Evolutionary conservation across 2,329 filamentous ascomycete genomes (phyloP), one percentile per base, ranked within the genome.

Genomic region (Claviceps purpurea): DNA sequence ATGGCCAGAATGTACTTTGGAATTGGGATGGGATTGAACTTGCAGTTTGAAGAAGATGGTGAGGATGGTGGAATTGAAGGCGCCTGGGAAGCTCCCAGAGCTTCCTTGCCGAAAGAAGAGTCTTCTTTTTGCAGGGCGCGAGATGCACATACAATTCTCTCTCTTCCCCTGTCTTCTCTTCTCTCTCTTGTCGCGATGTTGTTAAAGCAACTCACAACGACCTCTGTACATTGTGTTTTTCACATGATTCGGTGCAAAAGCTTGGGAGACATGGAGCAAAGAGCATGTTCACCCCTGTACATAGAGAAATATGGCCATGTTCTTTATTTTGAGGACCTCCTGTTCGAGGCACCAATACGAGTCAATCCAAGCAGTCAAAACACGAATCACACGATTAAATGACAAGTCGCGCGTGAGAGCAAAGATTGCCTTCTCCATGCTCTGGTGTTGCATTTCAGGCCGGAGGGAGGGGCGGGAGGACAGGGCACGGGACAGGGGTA

Each of bases 221-320:
- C 54, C 20, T 59, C 59, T 63, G 62, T 61, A 62, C 61, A 64
- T 63, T 61, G 60, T 56, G 63, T 62, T 61, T n/a, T 38, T 47
- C 30, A 34, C 30, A 34, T 2, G 10, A 34, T n/a, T 46, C 34
- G 16, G 52, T 57, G 22, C 41, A 42, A 45, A 26, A 22, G n/a
- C 26, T 30, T 34, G 38, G 43, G 43, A 26, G 50, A 51, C 37
- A 47, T 51, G 43, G 44, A 40, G 50, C 44, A 43, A 39, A 38
- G 30, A 51, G 34, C 22, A 34, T 22, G 20, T 37, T 39, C 10
- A 30, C 7, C 40, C 42, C 10, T 47, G 43, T 47, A 42, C 44
- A 47, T 47, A 39, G 16, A 20, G 26, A 47, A 16, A 18, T 47
- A 10, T 46, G 50, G 37, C 14, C 41, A 47, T 46, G 34, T 41